phyloP scores from a whole-genome alignment of 129 eudicot species.

The Daucus carota region DH1_v3.0 NC_030389.2:15475001-15475500 shows the following conservation, averaged over 20 bases:
- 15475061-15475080: constrained; percentile 69
- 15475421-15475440: not conserved
- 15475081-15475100: constrained; percentile 69
- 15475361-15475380: not conserved
- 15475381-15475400: not conserved
- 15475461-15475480: too few species aligned
- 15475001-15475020: constrained; percentile 73
- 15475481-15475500: too few species aligned
- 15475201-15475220: constrained; percentile 85
- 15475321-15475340: constrained; percentile 12
- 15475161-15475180: constrained; percentile 14
- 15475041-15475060: constrained; percentile 56
- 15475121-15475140: not conserved
- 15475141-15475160: not conserved
- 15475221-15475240: constrained; percentile 90
- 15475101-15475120: not conserved
- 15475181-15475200: constrained; percentile 10
- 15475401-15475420: not conserved
- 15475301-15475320: constrained; percentile 74
- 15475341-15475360: not conserved
- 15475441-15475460: not conserved
- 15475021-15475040: constrained; percentile 66
- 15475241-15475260: constrained; percentile 64
- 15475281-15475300: constrained; percentile 31
- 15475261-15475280: constrained; percentile 86